Evolutionary conservation across 2,329 filamentous ascomycete genomes (phyloP).

Genomic region (Diaporthe citri): DNA sequence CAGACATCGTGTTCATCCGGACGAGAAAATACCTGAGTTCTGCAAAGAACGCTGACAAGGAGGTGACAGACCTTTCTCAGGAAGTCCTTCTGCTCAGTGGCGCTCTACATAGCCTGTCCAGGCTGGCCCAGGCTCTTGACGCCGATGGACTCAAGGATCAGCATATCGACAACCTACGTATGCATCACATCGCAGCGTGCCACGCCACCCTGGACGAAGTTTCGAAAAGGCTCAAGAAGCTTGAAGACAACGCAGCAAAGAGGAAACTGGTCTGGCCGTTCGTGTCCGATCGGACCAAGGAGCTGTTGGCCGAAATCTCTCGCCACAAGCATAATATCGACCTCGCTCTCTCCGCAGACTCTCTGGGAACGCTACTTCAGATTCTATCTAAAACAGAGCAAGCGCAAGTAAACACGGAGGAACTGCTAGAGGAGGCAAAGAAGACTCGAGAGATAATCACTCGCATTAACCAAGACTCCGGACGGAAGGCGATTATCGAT

Average conservation of each 20-base stretch:
- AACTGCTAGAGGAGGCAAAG: constrained; percentile 22
- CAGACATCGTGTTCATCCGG: constrained; percentile 44
- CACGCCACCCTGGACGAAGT: constrained; percentile 39
- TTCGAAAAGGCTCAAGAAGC: constrained; percentile 40
- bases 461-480: constrained; percentile 39
- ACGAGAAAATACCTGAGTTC: constrained; percentile 45
- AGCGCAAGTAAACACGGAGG: not conserved
- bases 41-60: constrained; percentile 43
- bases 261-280: constrained; percentile 45
- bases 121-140: constrained; percentile 41
- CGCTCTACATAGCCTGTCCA: constrained; percentile 43
- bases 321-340: constrained; percentile 43
- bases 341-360: constrained; percentile 43
- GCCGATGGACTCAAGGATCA: constrained; percentile 34
- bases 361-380: constrained; percentile 39
- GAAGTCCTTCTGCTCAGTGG: constrained; percentile 42
- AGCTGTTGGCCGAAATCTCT: constrained; percentile 42
- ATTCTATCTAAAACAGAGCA: constrained; percentile 34
- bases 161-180: constrained; percentile 21
- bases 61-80: constrained; percentile 42
- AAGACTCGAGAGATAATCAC: constrained; percentile 41
- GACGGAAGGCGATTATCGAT: constrained; percentile 39
- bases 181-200: constrained; percentile 41
- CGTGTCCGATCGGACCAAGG: constrained; percentile 40
- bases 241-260: constrained; percentile 34